Conservation (phyloP, 768 basidiomycete species). For the Podaxis rugospora region DNA sequence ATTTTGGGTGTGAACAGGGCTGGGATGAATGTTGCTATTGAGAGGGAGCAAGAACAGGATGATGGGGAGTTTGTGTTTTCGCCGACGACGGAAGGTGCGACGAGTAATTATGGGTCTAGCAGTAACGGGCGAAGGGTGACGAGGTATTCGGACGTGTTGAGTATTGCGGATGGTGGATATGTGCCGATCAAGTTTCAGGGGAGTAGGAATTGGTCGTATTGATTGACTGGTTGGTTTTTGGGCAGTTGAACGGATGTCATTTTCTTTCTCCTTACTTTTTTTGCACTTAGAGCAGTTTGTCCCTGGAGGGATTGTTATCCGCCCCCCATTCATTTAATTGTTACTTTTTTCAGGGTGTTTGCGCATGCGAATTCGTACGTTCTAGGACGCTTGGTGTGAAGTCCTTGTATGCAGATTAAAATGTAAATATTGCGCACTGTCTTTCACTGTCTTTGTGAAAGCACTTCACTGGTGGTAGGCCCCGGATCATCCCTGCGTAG, state of each 20-base stretch:
- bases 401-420: too few relatives aligned
- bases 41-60: slow-evolving; percentile 21
- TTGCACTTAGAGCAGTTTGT: too few relatives aligned
- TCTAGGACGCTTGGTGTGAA: too few relatives aligned
- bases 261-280: too few relatives aligned
- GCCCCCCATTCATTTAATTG: too few relatives aligned
- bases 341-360: too few relatives aligned
- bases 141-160: slow-evolving; percentile 20
- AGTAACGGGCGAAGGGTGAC: slow-evolving; percentile 17
- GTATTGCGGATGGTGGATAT: slow-evolving; percentile 21
- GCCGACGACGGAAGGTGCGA: neutral
- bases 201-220: neutral
- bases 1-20: slow-evolving; percentile 13
- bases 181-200: slow-evolving; percentile 6
- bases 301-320: too few relatives aligned
- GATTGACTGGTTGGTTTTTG: neutral
- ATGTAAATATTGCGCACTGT: too few relatives aligned
- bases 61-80: slow-evolving; percentile 6
- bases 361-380: too few relatives aligned
- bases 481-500: too few relatives aligned
- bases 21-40: slow-evolving; percentile 20
- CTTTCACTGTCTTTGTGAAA: too few relatives aligned
- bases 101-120: slow-evolving; percentile 7
- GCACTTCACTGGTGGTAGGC: too few relatives aligned
- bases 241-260: neutral